Base-by-base conservation (phyloP, 2,329 filamentous ascomycete genomes). In the Ophiostoma ips region DNA sequence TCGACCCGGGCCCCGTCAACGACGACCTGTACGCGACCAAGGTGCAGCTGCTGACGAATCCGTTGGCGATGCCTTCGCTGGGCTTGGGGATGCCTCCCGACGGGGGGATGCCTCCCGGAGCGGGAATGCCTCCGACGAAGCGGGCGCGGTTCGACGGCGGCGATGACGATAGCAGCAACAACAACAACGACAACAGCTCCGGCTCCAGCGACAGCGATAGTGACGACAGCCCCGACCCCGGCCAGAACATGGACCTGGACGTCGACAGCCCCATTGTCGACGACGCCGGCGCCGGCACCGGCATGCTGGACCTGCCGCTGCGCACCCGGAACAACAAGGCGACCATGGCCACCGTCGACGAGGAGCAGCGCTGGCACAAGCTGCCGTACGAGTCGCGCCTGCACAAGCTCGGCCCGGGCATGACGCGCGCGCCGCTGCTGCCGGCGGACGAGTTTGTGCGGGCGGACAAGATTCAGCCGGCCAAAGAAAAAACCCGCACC, bases 331-430 rank as follows among this genome's bases (percentile, higher is more conserved):
- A 28, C 5, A 8, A 13, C 38, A 13, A 15, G 9, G 19, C 19
- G 19, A 41, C 13, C 12, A 15, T 9, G 11, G 36, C 36, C 11
- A 15, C 7, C 19, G 11, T 10, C 31, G 31, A 24, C 13, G n/a
- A 16, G n/a, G 30, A 34, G n/a, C n/a, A 18, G 3, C 35, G 18
- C 11, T 52, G 46, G 35, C 13, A 10, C 7, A n/a, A 30, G 12
- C 12, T 49, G 35, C 46, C 50, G 5, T 49, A 49, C 41, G 46
- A 40, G 10, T 11, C 15, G 18, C 50, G 36, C 11, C 47, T 49
- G 13, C 40, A 49, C 46, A n/a, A 12, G 19, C 50, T 49, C 6
- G 50, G 50, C 8, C 34, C 36, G 2, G 35, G 43, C 19, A 52
- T 52, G 50, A 18, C 28, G 34, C 35, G 50, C n/a, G 19, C 21